Evolutionary conservation across 208 protist genomes (phyloP), one percentile per base, ranked within the genome.

Genomic region (Leishmania braziliensis): DNA sequence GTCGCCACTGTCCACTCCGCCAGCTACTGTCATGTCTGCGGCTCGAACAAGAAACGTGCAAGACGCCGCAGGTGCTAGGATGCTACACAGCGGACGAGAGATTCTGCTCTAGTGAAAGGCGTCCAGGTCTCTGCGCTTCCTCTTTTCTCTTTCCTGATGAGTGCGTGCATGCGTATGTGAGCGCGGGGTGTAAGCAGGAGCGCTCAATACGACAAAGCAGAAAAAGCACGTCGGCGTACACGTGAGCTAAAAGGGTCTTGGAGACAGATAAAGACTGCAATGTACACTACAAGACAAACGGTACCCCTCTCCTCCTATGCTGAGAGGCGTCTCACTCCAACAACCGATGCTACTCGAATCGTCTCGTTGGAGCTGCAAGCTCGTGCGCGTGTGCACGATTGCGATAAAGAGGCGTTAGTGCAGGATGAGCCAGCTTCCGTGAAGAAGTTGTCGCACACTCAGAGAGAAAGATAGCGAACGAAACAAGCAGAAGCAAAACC

Each of bases 1-100:
- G 68, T 84, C 70, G 29, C 74, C 83, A 39, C 60, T 63, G 72
- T 71, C 65, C 33, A 18, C n/a, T 8, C 48, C 56, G 53, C 0
- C 56, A 43, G 75, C 54, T 29, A 63, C 50, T 6, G 43, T 62
- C 66, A 73, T 84, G 72, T 69, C 56, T 56, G 39, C 43, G 1
- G 18, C 33, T 33, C 39, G 26, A 46, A 50, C 10, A 63, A 23
- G 26, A 69, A 75, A 39, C 18, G 16, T 18, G 20, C 18, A 23
- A 71, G 66, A 54, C 48, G 43, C 16, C 71, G 71, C 46, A 60
- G 71, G 51, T 29, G 10, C 3, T 75, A 54, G 9, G 39, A 48
- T 50, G 50, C 39, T 23, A 23, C 39, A 16, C 39, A 16, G 18
- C 3, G 39, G 66, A 48, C 66, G 39, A 20, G 66, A 71, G 66